Evolutionary conservation across 2,329 filamentous ascomycete genomes (phyloP), one percentile per base, ranked within the genome.

Genomic region (Pleurostoma richardsiae): DNA sequence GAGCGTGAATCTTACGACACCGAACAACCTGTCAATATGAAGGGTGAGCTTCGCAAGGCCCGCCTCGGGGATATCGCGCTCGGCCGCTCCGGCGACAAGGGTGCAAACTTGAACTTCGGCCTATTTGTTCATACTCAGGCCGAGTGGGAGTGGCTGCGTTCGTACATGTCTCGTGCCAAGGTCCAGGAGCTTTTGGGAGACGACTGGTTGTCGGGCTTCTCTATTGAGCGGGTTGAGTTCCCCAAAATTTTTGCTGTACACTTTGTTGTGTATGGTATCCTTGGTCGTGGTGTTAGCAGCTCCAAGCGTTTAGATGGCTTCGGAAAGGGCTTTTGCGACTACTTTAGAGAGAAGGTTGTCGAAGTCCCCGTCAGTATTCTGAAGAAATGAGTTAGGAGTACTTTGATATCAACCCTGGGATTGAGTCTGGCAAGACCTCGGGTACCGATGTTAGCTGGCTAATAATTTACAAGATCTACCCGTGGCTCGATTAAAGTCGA

Each of bases 81-180:
- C n/a, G 41, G 28, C 8, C 29, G 41, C 6, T 31, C 29, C 19
- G 41, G 41, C 6, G 41, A 43, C 30, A 43, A 43, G 30, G 41
- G 41, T 26, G 41, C 29, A 10, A 43, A 43, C 0, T 11, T 51
- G 7, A 45, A 53, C 38, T 45, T 49, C 7, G 40, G 49, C 11
- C 26, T 40, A 26, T 31, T 30, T 29, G 8, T 41, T 29, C 41
- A 10, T 11, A 53, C 30, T 41, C 39, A 10, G 30, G 52, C 27
- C 46, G 67, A 31, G 10, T 44, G 42, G 42, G n/a, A n/a, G 3
- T 44, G 42, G 42, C 42, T 44, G 5, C 31, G 28, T 6, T 19
- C 42, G 7, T 6, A 26, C 28, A 36, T 44, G 33, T 28, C 42
- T 5, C 6, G 42, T 26, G 42, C 26, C 11, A 30, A 31, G 8